Evolutionary conservation across 169 alveolate species (phyloP).

Genomic region (Cryptosporidium sp.): DNA sequence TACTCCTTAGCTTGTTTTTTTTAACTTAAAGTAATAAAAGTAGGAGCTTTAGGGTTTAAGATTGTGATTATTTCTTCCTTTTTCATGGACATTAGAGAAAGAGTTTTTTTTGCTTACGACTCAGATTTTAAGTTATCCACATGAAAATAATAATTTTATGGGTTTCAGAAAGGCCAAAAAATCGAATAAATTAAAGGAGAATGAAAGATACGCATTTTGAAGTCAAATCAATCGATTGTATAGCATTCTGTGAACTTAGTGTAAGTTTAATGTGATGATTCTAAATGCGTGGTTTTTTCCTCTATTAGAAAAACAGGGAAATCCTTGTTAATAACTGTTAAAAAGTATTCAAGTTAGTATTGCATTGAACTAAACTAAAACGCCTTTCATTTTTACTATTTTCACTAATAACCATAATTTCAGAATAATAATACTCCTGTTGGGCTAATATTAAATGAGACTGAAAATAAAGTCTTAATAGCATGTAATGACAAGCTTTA

Average conservation of each 20-base stretch:
- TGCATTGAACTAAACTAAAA: too few relatives aligned
- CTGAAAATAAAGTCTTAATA: not conserved
- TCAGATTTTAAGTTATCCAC: not conserved
- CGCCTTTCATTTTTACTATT: too few relatives aligned
- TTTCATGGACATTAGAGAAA: too few relatives aligned
- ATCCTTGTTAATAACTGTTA: not conserved
- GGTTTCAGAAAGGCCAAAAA: not conserved
- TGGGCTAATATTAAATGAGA: conserved; percentile 8
- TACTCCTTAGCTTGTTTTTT: not conserved
- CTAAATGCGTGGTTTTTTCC: not conserved
- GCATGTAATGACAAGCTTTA: conserved; percentile 2
- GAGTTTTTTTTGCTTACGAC: not conserved
- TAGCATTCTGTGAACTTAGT: not conserved
- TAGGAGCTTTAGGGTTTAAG: not conserved
- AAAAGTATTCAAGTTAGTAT: too few relatives aligned
- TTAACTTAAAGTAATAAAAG: not conserved
- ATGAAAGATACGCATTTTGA: not conserved
- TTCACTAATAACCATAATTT: not conserved
- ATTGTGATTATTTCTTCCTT: not conserved
- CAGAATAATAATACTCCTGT: conserved; percentile 14
- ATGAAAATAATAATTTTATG: not conserved
- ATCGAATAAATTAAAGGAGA: not conserved
- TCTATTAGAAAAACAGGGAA: not conserved
- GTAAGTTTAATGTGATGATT: not conserved
- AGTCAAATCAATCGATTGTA: not conserved